phyloP scores from a whole-genome alignment of 2,329 filamentous ascomycete species.

The Fusarium pseudograminearum region DNA sequence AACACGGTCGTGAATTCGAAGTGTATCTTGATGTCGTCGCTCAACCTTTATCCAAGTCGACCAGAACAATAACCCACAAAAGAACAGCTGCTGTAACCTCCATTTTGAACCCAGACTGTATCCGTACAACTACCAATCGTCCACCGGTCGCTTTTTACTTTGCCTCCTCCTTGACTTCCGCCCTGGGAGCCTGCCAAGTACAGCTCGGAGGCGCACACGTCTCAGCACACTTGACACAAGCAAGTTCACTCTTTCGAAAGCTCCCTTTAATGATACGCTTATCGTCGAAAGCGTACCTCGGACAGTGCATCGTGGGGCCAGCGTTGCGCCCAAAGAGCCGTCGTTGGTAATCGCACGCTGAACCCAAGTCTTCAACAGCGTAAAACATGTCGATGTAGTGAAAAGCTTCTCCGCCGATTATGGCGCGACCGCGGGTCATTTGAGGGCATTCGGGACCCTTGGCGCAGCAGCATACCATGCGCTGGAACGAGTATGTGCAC shows the following conservation, averaged over 20 bases:
- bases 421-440: constrained; percentile 38
- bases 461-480: constrained; percentile 47
- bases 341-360: constrained; percentile 47
- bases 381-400: constrained; percentile 45
- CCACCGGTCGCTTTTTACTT: neutral
- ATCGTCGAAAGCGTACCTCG: constrained; percentile 46
- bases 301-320: constrained; percentile 41
- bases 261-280: constrained; percentile 45
- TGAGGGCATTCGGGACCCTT: constrained; percentile 47
- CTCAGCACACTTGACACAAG: constrained; percentile 46
- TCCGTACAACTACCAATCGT: neutral
- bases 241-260: constrained; percentile 44
- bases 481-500: constrained; percentile 48
- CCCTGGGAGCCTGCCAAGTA: constrained; percentile 45
- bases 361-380: constrained; percentile 46
- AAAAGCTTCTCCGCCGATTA: constrained; percentile 43
- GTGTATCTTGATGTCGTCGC: too few relatives aligned
- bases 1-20: neutral
- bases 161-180: constrained; percentile 10
- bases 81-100: neutral
- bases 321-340: constrained; percentile 44
- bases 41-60: neutral
- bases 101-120: neutral
- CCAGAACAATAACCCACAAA: too few relatives aligned
- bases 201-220: constrained; percentile 47